Evolutionary conservation across 345 rosid genomes (phyloP).

Genomic region (Zanthoxylum bungeanum): DNA sequence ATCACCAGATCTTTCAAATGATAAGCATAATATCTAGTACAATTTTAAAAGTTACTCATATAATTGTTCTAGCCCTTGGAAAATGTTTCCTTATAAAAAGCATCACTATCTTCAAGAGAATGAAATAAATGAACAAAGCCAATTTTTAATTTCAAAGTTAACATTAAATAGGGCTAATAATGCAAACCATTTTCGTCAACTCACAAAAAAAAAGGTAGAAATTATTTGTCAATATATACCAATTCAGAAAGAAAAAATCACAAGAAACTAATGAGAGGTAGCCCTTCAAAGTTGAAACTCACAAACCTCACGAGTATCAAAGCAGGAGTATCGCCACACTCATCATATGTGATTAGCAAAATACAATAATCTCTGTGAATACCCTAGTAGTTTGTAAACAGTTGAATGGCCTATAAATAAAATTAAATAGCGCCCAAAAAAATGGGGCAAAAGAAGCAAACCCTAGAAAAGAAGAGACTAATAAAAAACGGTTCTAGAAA

Average conservation of each 20-base stretch:
- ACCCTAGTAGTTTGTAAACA: slow-evolving; percentile 23
- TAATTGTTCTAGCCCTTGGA: neutral
- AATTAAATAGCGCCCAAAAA: slow-evolving; percentile 2
- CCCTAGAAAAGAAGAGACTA: slow-evolving; percentile 8
- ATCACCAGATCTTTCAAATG: neutral
- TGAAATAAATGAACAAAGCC: neutral
- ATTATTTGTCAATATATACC: neutral
- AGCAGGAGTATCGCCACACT: slow-evolving; percentile 7
- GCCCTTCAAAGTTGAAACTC: slow-evolving; percentile 13
- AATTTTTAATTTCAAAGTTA: neutral
- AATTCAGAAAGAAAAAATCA: neutral
- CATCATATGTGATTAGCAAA: neutral
- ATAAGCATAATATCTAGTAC: neutral
- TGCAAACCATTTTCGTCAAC: slow-evolving; percentile 11
- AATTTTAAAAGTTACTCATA: neutral
- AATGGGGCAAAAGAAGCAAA: neutral
- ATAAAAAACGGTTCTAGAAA: slow-evolving; percentile 2
- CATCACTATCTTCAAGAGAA: neutral
- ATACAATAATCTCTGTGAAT: neutral
- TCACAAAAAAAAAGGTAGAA: neutral
- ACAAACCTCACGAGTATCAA: slow-evolving; percentile 22
- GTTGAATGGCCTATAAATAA: slow-evolving; percentile 6
- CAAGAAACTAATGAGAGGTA: slow-evolving; percentile 9
- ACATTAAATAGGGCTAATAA: neutral
- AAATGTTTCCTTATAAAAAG: neutral